Evolutionary conservation across 2,329 filamentous ascomycete genomes (phyloP).

Genomic region (Calonectria pseudoturangicola): DNA sequence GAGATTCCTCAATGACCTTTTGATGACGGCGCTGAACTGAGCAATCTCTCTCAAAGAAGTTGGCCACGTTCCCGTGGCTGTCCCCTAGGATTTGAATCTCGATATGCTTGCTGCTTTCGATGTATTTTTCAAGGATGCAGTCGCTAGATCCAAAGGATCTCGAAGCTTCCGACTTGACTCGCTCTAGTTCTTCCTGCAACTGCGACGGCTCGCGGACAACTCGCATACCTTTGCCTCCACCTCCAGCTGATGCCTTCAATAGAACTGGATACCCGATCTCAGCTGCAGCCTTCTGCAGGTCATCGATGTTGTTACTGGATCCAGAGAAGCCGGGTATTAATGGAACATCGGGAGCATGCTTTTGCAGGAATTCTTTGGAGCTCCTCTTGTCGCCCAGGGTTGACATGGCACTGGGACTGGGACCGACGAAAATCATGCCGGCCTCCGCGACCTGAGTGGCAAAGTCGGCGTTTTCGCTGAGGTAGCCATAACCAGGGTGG

Average conservation of each 20-base stretch:
- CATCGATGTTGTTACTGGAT: constrained; percentile 32
- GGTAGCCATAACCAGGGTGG: constrained; percentile 48
- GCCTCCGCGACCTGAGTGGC: constrained; percentile 70
- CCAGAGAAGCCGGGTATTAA: constrained; percentile 44
- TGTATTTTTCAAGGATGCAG: constrained; percentile 62
- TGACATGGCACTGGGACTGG: constrained; percentile 65
- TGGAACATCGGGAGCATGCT: constrained; percentile 44
- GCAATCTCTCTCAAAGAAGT: constrained; percentile 66
- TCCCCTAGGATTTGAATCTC: constrained; percentile 68
- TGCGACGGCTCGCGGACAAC: constrained; percentile 46
- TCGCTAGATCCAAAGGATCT: constrained; percentile 61
- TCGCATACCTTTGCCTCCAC: constrained; percentile 65
- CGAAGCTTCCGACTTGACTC: constrained; percentile 60
- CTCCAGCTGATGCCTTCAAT: constrained; percentile 65
- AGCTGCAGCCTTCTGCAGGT: constrained; percentile 32
- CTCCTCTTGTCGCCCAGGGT: constrained; percentile 48
- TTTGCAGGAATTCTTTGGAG: constrained; percentile 46
- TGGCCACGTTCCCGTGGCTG: constrained; percentile 59
- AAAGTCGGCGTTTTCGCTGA: constrained; percentile 71
- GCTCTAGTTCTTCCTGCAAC: constrained; percentile 39
- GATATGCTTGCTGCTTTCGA: constrained; percentile 62
- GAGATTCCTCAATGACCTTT: constrained; percentile 66
- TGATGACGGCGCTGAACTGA: constrained; percentile 67
- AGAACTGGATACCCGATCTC: constrained; percentile 62
- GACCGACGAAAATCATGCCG: constrained; percentile 75